Conservation (phyloP, 2,329 filamentous ascomycete genomes). For the Escovopsis sp. region DNA sequence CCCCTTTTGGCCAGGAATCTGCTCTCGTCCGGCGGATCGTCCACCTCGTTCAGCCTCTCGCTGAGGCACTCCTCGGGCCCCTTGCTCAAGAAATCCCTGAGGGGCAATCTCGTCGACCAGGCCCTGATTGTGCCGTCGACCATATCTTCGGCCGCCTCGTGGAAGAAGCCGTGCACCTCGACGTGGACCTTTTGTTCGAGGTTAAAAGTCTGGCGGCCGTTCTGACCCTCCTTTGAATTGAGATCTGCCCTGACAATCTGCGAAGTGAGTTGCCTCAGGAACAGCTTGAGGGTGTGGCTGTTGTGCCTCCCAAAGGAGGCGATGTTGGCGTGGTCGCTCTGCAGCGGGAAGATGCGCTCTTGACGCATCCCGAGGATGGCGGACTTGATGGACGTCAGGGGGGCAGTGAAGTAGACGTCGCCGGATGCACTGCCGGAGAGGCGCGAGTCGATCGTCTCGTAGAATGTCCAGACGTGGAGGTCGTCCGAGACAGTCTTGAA, state of each 20-base stretch:
- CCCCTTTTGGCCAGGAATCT: slow-evolving; percentile 16
- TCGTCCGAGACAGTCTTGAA: slow-evolving; percentile 44
- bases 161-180: slow-evolving; percentile 44
- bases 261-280: slow-evolving; percentile 19
- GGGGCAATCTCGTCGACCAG: slow-evolving; percentile 35
- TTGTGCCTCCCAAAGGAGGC: slow-evolving; percentile 39
- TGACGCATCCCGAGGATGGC: slow-evolving; percentile 35
- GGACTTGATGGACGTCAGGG: slow-evolving; percentile 43
- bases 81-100: slow-evolving; percentile 38
- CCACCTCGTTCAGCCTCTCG: slow-evolving; percentile 32
- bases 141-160: slow-evolving; percentile 12
- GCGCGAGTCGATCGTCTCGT: slow-evolving; percentile 46
- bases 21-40: slow-evolving; percentile 16
- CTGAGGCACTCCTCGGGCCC: slow-evolving; percentile 40
- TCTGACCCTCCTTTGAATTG: slow-evolving; percentile 11
- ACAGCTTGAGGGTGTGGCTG: slow-evolving; percentile 29
- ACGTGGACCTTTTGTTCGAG: slow-evolving; percentile 40
- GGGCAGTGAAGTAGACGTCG: slow-evolving; percentile 43
- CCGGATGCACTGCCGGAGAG: slow-evolving; percentile 29
- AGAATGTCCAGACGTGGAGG: slow-evolving; percentile 46
- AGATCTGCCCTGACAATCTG: slow-evolving; percentile 20
- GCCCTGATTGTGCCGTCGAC: slow-evolving; percentile 26
- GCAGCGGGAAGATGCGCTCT: slow-evolving; percentile 36
- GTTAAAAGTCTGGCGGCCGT: slow-evolving; percentile 29
- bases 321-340: slow-evolving; percentile 40